phyloP scores from a whole-genome alignment of 257 asterid genomes.

The Linderniella brevidens region DNA sequence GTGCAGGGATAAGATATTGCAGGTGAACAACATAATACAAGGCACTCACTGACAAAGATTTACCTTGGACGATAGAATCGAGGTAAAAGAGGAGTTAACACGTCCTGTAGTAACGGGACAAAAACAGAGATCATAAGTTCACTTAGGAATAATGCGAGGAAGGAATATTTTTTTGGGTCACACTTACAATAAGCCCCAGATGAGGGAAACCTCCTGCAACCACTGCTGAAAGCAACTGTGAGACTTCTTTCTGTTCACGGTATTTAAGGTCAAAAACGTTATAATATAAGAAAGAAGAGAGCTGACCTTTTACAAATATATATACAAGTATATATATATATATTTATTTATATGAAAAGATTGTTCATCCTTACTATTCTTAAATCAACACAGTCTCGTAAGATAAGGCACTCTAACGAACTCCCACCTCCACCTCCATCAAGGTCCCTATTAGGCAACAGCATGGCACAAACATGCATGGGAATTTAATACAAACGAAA shows the following conservation, averaged over 20 bases:
- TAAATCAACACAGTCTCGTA: constrained; percentile 76
- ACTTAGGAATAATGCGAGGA: neutral
- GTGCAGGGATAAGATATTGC: no score
- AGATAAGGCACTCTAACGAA: constrained; percentile 42
- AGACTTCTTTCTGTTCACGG: constrained; percentile 54
- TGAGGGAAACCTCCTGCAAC: constrained; percentile 49
- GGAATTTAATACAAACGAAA: neutral
- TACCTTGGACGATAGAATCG: no score
- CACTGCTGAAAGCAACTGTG: constrained; percentile 50
- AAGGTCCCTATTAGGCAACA: constrained; percentile 38
- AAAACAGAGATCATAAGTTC: neutral
- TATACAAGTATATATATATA: neutral
- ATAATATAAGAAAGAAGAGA: neutral
- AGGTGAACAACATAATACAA: no score
- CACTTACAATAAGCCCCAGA: constrained; percentile 58
- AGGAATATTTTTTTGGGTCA: constrained; percentile 1
- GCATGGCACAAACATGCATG: constrained; percentile 1
- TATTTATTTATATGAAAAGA: neutral
- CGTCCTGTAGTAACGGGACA: constrained; percentile 38
- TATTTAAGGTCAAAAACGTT: neutral
- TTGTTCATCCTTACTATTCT: constrained; percentile 35
- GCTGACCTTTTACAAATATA: neutral
- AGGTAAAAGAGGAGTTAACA: constrained; percentile 61
- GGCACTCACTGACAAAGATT: no score
- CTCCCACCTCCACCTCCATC: constrained; percentile 47